phyloP scores from a whole-genome alignment of 768 basidiomycete genomes.

The Gelatoporia subvermispora region DNA sequence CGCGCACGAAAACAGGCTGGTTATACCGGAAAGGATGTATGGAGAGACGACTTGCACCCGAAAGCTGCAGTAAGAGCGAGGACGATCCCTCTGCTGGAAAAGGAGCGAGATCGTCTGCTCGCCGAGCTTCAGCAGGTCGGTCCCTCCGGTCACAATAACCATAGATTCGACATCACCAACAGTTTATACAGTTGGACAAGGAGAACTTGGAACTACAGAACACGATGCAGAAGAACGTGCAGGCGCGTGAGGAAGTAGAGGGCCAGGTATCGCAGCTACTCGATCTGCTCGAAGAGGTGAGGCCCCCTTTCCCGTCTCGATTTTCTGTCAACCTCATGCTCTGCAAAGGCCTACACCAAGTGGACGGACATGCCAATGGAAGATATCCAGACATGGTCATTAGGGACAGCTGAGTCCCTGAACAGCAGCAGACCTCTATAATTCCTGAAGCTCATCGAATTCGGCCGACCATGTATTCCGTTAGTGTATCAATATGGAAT shows the following conservation, averaged over 20 bases:
- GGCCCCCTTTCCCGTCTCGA: constrained; percentile 11
- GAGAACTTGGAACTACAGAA: constrained; percentile 46
- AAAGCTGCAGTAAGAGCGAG: constrained; percentile 57
- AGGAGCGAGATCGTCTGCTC: constrained; percentile 35
- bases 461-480: no score
- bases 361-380: constrained; percentile 58
- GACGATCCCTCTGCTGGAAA: constrained; percentile 53
- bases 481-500: no score
- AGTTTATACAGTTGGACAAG: constrained; percentile 44
- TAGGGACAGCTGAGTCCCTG: constrained; percentile 33
- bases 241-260: constrained; percentile 42
- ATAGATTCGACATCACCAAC: not conserved
- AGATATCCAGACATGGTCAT: constrained; percentile 46
- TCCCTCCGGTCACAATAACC: not conserved
- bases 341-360: constrained; percentile 37
- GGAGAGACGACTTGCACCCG: constrained; percentile 63
- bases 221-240: constrained; percentile 45
- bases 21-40: constrained; percentile 47
- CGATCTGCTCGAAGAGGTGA: constrained; percentile 49
- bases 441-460: no score
- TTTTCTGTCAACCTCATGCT: constrained; percentile 3
- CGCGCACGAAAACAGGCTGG: constrained; percentile 44
- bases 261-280: constrained; percentile 42
- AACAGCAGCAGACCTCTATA: constrained; percentile 7
- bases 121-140: constrained; percentile 33